phyloP scores from a whole-genome alignment of 495 filamentous ascomycete species.

The Talaromyces adpressus region DNA sequence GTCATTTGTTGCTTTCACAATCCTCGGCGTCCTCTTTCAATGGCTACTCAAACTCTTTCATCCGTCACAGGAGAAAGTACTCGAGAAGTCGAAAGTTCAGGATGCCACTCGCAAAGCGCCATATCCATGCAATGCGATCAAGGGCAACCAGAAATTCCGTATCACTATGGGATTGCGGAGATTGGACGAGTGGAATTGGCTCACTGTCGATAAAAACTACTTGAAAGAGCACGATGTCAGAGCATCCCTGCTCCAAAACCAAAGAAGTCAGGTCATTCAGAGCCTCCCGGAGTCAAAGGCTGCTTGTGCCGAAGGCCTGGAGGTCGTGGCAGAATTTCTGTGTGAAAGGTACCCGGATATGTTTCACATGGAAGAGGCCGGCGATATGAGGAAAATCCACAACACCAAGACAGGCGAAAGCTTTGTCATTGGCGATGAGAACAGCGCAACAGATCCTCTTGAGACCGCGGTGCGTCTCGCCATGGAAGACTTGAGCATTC shows the following conservation, averaged over 20 bases:
- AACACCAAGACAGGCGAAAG: constrained; percentile 46
- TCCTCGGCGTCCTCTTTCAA: constrained; percentile 2
- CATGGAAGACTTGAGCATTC: constrained; percentile 52
- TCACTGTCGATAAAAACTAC: constrained; percentile 47
- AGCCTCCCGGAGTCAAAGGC: constrained; percentile 42
- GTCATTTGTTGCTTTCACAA: constrained; percentile 8
- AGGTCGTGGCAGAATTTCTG: constrained; percentile 44
- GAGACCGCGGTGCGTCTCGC: constrained; percentile 50
- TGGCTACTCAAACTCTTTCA: constrained; percentile 6
- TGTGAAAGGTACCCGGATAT: constrained; percentile 38
- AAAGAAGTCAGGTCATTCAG: constrained; percentile 38
- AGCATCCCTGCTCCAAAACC: constrained; percentile 30
- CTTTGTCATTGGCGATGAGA: constrained; percentile 28
- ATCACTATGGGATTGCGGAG: constrained; percentile 51
- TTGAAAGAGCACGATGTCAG: constrained; percentile 41
- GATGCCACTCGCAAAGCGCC: constrained; percentile 34
- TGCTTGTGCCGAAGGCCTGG: constrained; percentile 45
- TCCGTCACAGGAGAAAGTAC: background rate
- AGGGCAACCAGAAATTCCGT: constrained; percentile 35
- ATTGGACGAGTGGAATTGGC: constrained; percentile 45
- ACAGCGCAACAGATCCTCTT: constrained; percentile 35
- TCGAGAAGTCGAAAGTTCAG: background rate
- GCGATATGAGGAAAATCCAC: constrained; percentile 26
- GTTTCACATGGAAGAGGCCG: constrained; percentile 31
- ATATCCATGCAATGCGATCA: constrained; percentile 39